A percentile compares a stretch with the other conserved stretches of the same genome.
These are phyloP conservation scores for Hibiscus mutabilis DNA, from an alignment of 345 rosid species.

Conservation along the genomic window DNA sequence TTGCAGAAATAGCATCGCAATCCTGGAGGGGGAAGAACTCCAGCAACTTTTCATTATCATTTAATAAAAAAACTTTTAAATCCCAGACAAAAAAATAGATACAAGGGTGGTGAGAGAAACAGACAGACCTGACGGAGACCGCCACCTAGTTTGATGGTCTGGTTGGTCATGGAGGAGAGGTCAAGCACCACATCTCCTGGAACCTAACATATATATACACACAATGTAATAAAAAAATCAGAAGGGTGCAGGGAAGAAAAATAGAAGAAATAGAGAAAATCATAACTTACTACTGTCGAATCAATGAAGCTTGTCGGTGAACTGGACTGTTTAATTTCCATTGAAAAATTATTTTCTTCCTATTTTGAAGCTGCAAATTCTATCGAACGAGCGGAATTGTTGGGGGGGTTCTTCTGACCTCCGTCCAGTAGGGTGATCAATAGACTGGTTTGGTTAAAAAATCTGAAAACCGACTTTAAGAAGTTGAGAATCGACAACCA, in stretches of 20 bases:
- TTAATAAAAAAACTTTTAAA: background rate
- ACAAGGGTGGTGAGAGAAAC: background rate
- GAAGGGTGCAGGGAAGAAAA: background rate
- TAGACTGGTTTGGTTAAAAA: too few relatives aligned
- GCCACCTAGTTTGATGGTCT: slow-evolving; percentile 77
- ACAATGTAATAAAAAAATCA: background rate
- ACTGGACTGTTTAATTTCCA: slow-evolving; percentile 32
- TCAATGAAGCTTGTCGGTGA: slow-evolving; percentile 39
- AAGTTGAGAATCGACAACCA: too few relatives aligned
- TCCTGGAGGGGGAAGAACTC: slow-evolving; percentile 33
- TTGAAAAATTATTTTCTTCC: background rate
- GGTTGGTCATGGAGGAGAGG: slow-evolving; percentile 62
- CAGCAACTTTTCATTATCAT: background rate
- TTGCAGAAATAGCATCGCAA: slow-evolving; percentile 54
- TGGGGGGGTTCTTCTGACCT: too few relatives aligned
- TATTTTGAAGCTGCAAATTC: too few relatives aligned
- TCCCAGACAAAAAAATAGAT: background rate
- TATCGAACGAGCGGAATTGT: too few relatives aligned
- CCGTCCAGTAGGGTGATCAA: too few relatives aligned
- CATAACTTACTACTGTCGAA: slow-evolving; percentile 17
- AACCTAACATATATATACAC: slow-evolving; percentile 30
- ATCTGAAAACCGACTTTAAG: too few relatives aligned
- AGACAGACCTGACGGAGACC: slow-evolving; percentile 71
- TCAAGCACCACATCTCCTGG: slow-evolving; percentile 85
- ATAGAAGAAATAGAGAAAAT: background rate